Base-by-base conservation (phyloP, 371 early-diverging fungal genomes). In the Mortierella sp. region DNA sequence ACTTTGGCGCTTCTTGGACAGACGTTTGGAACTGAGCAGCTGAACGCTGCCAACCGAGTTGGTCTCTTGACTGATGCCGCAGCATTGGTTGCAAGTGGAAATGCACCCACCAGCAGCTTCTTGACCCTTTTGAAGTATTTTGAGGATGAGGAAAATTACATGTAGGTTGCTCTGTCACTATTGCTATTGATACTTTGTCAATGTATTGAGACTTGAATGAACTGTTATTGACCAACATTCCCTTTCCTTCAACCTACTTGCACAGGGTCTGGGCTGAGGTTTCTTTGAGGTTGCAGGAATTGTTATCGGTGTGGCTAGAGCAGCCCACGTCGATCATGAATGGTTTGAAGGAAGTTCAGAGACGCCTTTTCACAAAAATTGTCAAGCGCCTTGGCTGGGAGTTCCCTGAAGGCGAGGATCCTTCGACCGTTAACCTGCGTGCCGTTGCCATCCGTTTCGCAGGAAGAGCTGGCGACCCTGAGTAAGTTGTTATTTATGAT, bases 41-140 rank as follows among this genome's bases (percentile, higher is more conserved):
- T 90, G 70, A 84, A 81, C 21, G 89, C 92, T 0, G 84, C 84
- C 42, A 94, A 95, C 76, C 88, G 92, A 16, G 89, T 94, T 26
- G 95, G 95, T 44, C 76, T 95, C 3, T 63, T 95, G 55, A 88
- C 92, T 6, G 95, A 95, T 84, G 82, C 93, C 3, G 94, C 92
- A 48, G 91, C 94, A 1, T 85, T 97, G 72, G 92, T 93, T 11
- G 78, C 89, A 5, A 91, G 93, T 84, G 94, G 94, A 48, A 88
- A 90, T 44, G 90, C 91, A n/a, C 86, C 83, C 0, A 93, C 93
- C 2, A 88, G 90, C 76, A 91, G 92, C 47, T 91, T 92, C 73
- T 84, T 95, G 81, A 91, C 90, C 42, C 84, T 96, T 38, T 77
- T 96, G 16, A 81, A 89, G 24, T 84, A 92, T 54, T 96, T 93